Percentiles rank a stretch among this genome's conserved stretches.
Conservation (phyloP, 2,329 filamentous ascomycete species). For the Scopulariopsis brevicaulis region DNA sequence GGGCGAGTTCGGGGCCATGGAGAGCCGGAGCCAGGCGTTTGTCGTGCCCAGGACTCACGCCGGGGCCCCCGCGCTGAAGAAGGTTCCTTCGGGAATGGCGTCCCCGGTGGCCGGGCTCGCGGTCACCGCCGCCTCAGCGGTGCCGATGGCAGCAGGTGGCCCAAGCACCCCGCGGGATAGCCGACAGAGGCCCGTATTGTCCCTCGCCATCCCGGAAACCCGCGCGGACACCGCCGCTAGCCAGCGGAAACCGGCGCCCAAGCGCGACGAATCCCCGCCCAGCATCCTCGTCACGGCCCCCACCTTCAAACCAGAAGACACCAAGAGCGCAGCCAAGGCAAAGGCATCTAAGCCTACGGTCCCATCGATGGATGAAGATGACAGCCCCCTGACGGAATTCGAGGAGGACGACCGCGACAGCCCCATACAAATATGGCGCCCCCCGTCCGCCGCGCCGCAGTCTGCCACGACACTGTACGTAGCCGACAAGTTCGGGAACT, state of each 20-base stretch:
- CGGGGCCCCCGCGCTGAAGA: conserved; percentile 7
- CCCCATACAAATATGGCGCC: conserved; percentile 34
- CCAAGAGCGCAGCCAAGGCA: neutral
- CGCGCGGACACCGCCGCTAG: neutral
- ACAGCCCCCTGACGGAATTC: conserved; percentile 39
- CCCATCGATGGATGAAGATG: conserved; percentile 6
- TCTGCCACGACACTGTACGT: conserved; percentile 36
- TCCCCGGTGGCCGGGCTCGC: conserved; percentile 7
- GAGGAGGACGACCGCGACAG: conserved; percentile 30
- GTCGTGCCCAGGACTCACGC: neutral
- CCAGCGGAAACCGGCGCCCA: neutral
- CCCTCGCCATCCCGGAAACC: neutral
- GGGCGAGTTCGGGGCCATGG: conserved; percentile 1
- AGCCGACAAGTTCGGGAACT: conserved; percentile 40
- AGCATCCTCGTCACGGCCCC: neutral
- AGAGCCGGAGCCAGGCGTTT: neutral
- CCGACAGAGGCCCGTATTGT: neutral
- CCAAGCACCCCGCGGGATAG: conserved; percentile 1
- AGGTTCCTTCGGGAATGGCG: conserved; percentile 9
- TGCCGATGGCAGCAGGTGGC: conserved; percentile 1
- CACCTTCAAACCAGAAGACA: neutral
- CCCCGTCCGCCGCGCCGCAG: conserved; percentile 30
- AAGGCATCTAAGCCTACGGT: neutral
- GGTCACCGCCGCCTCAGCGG: neutral
- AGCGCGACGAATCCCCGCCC: neutral